These are phyloP conservation scores for Talaromyces rugulosus DNA, from an alignment of 2,329 filamentous ascomycete genomes.

Conservation along the genomic window DNA sequence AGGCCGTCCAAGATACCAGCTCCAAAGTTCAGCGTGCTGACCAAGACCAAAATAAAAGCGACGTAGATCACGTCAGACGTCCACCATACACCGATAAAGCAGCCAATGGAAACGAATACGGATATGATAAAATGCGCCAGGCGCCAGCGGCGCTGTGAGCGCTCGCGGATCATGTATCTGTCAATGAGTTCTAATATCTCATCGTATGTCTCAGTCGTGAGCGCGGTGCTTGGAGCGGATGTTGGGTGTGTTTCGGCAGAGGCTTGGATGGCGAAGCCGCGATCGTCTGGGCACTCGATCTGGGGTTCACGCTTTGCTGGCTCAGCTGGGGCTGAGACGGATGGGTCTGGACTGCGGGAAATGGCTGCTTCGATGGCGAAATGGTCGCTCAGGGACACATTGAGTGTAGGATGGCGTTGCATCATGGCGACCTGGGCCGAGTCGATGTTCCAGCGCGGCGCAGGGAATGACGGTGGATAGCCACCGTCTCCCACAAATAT, in stretches of 20 bases:
- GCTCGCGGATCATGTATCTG: constrained; percentile 67
- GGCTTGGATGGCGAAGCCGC: constrained; percentile 6
- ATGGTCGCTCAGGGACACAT: constrained; percentile 89
- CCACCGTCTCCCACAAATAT: constrained; percentile 70
- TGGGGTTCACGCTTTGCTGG: constrained; percentile 7
- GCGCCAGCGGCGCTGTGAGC: constrained; percentile 66
- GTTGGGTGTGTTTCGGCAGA: constrained; percentile 9
- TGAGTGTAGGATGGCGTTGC: constrained; percentile 71
- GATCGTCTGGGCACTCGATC: constrained; percentile 16
- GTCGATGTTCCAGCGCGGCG: constrained; percentile 63
- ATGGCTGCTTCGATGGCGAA: constrained; percentile 86
- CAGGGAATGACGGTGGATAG: constrained; percentile 26
- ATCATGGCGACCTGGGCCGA: constrained; percentile 73
- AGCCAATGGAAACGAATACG: constrained; percentile 64
- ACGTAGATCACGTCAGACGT: constrained; percentile 62
- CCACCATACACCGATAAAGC: constrained; percentile 83
- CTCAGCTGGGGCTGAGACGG: constrained; percentile 2
- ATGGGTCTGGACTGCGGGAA: constrained; percentile 18
- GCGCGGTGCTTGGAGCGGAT: constrained; percentile 24
- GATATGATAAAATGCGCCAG: constrained; percentile 68
- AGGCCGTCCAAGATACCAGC: constrained; percentile 79
- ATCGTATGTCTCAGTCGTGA: constrained; percentile 57
- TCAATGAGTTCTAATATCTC: constrained; percentile 68
- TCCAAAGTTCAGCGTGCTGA: constrained; percentile 72
- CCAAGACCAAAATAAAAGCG: constrained; percentile 71